These are phyloP conservation scores for Plasmodium coatneyi DNA, from an alignment of 169 alveolate species.

Conservation along the genomic window DNA sequence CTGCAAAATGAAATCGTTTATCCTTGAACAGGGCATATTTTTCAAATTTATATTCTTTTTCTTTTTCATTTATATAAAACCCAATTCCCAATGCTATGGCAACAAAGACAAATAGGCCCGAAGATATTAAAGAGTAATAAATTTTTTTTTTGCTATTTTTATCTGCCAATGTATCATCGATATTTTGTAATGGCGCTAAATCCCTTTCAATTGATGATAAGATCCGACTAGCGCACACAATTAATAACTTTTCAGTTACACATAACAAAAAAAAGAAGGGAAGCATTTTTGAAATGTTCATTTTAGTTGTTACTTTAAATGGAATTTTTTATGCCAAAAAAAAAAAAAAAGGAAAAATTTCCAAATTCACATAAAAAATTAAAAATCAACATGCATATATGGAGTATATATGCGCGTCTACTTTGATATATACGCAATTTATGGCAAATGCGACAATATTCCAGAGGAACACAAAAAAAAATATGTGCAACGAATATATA, in stretches of 20 bases:
- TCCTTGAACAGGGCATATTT: background rate
- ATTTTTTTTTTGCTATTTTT: conserved; percentile 5
- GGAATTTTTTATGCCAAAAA: background rate
- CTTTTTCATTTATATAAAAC: conserved; percentile 10
- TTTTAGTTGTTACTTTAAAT: conserved; percentile 2
- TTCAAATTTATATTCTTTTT: background rate
- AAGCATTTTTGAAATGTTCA: conserved; percentile 10
- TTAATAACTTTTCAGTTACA: background rate
- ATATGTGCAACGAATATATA: background rate
- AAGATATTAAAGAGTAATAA: conserved; percentile 19
- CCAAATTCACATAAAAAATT: background rate
- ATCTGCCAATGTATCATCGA: conserved; percentile 4
- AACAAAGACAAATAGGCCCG: background rate
- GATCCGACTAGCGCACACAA: background rate
- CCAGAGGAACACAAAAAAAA: background rate
- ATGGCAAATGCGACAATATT: background rate
- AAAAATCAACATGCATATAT: background rate
- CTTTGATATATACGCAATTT: background rate
- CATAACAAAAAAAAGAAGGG: conserved; percentile 19
- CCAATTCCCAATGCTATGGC: conserved; percentile 28
- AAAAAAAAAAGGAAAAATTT: background rate
- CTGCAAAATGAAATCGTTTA: background rate
- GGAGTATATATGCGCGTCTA: background rate
- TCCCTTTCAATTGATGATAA: background rate
- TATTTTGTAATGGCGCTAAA: background rate